phyloP scores from a whole-genome alignment of 495 filamentous ascomycete species.

The Neurospora terricola region DNA sequence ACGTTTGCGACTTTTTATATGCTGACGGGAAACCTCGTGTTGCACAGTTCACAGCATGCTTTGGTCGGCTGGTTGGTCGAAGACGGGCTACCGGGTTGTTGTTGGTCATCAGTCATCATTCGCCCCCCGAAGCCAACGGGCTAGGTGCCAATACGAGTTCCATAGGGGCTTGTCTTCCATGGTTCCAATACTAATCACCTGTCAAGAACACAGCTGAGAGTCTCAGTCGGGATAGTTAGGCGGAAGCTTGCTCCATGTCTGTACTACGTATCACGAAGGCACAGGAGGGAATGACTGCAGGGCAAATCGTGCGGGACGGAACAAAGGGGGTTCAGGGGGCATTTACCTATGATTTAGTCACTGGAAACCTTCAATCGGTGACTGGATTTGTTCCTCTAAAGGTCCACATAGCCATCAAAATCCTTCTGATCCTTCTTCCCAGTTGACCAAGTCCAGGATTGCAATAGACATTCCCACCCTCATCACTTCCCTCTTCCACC shows the following conservation, averaged over 20 bases:
- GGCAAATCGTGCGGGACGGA: background rate
- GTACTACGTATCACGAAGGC: background rate
- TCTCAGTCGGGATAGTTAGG: background rate
- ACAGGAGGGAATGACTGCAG: background rate
- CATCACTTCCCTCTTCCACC: too few relatives aligned
- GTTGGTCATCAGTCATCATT: background rate
- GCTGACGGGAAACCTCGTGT: background rate
- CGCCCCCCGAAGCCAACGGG: background rate
- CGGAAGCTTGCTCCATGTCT: background rate
- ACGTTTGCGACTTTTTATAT: background rate
- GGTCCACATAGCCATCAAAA: too few relatives aligned
- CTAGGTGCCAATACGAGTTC: background rate
- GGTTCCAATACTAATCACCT: background rate
- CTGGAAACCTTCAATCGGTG: too few relatives aligned
- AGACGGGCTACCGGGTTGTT: background rate
- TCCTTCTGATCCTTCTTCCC: too few relatives aligned
- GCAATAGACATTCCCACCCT: too few relatives aligned
- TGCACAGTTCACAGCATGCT: background rate
- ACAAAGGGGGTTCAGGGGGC: background rate
- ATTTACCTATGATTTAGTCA: too few relatives aligned
- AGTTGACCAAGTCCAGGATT: too few relatives aligned
- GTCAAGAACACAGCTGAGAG: background rate
- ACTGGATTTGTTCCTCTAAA: too few relatives aligned
- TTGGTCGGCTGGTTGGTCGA: background rate
- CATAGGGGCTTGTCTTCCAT: background rate